These are phyloP conservation scores for Silene vulgaris DNA, from an alignment of 179 eudicot genomes.

Conservation along the genomic window DNA sequence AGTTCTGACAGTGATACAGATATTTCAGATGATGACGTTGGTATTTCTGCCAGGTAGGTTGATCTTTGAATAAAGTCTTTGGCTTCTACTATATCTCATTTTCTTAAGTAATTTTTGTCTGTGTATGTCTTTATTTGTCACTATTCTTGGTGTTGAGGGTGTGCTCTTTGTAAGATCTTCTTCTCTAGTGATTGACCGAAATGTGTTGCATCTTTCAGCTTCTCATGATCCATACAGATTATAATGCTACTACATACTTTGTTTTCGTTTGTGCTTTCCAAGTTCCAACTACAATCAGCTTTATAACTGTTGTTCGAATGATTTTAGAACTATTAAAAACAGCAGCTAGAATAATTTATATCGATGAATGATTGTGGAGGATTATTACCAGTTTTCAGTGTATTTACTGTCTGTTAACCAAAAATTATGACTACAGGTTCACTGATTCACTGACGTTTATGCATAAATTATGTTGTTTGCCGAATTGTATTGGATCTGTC, in stretches of 20 bases:
- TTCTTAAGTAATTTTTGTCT: not conserved
- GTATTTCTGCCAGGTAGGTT: conserved; percentile 49
- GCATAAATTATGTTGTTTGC: not conserved
- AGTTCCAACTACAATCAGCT: not conserved
- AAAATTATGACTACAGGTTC: not conserved
- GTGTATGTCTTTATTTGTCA: not conserved
- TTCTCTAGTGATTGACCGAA: not conserved
- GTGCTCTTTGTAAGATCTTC: conserved; percentile 6
- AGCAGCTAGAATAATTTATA: not conserved
- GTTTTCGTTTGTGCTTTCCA: conserved; percentile 3
- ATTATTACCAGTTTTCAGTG: not conserved
- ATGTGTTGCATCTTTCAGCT: not conserved
- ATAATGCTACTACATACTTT: not conserved
- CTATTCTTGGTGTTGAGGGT: not conserved
- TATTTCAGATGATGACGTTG: conserved; percentile 49
- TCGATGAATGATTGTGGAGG: not conserved
- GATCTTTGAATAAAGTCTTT: conserved; percentile 10
- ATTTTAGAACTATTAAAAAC: not conserved
- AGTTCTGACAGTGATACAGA: conserved; percentile 77
- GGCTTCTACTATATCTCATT: not conserved
- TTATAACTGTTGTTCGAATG: not conserved
- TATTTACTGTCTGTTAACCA: not conserved
- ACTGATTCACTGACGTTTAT: not conserved
- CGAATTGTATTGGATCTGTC: not conserved
- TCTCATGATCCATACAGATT: not conserved